Percentiles rank a stretch among this genome's conserved stretches.
These are phyloP conservation scores for Russula lepida DNA, from an alignment of 768 basidiomycete genomes.

Conservation along the genomic window DNA sequence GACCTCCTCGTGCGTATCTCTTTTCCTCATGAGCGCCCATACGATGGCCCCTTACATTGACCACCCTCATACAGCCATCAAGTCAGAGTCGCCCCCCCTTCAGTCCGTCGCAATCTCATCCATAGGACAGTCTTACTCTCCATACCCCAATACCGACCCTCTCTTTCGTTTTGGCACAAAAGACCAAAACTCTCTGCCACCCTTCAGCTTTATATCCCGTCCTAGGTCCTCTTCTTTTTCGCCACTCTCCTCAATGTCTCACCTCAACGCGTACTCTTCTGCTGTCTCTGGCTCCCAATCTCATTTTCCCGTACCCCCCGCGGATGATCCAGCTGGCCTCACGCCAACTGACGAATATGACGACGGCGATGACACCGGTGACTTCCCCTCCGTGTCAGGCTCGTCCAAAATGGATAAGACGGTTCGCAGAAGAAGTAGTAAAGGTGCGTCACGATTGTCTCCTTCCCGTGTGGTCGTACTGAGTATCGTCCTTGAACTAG, in stretches of 20 bases:
- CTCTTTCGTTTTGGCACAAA: constrained; percentile 23
- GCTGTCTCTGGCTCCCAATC: constrained; percentile 1
- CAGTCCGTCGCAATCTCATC: constrained; percentile 6
- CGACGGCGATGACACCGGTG: constrained; percentile 46
- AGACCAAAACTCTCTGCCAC: constrained; percentile 24
- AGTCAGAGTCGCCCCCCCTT: constrained; percentile 18
- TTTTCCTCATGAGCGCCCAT: background rate
- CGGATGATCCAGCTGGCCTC: constrained; percentile 26
- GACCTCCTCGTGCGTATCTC: background rate
- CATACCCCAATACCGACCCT: constrained; percentile 9
- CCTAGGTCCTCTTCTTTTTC: constrained; percentile 20
- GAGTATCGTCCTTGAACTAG: constrained; percentile 29
- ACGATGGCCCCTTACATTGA: constrained; percentile 2
- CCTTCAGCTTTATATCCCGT: constrained; percentile 20
- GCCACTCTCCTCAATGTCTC: background rate
- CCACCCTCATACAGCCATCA: constrained; percentile 2
- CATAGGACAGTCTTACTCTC: background rate
- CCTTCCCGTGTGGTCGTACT: background rate
- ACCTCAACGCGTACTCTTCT: background rate
- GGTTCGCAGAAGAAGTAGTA: constrained; percentile 66
- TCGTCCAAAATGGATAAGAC: constrained; percentile 36
- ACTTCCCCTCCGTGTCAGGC: constrained; percentile 31
- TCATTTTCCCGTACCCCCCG: constrained; percentile 9
- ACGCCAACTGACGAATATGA: constrained; percentile 58
- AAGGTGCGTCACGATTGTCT: constrained; percentile 37